Conservation (phyloP, 1,139 yeast genomes). For the Candida sanyaensis region DNA sequence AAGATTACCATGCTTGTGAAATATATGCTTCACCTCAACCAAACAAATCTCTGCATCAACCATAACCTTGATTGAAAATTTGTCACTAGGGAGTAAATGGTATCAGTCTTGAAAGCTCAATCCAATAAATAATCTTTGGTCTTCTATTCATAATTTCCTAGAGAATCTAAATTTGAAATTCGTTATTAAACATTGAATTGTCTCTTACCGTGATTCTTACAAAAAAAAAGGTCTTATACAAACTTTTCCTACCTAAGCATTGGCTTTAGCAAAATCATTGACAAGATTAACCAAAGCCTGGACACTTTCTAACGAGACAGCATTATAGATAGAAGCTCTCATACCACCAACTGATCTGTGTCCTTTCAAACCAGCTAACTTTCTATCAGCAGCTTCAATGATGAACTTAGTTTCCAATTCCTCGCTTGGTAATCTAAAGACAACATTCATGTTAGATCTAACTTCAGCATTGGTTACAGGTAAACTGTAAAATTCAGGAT, state of each 20-base stretch:
- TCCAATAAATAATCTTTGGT: too few relatives aligned
- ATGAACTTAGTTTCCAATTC: conserved; percentile 70
- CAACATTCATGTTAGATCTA: conserved; percentile 92
- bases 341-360: conserved; percentile 98
- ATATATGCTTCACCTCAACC: too few relatives aligned
- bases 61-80: too few relatives aligned
- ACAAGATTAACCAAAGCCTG: conserved; percentile 61
- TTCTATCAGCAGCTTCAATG: conserved; percentile 49
- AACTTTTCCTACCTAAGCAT: conserved; percentile 4
- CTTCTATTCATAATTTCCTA: too few relatives aligned
- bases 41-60: too few relatives aligned
- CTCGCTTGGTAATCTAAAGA: conserved; percentile 68
- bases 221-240: neutral
- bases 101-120: too few relatives aligned
- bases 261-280: conserved; percentile 56
- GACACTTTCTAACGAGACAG: conserved; percentile 69
- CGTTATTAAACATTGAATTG: neutral
- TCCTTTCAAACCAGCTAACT: conserved; percentile 82
- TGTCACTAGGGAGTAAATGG: too few relatives aligned
- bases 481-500: conserved; percentile 62
- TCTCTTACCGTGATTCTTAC: neutral
- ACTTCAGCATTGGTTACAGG: conserved; percentile 59
- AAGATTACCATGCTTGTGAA: too few relatives aligned
- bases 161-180: too few relatives aligned
- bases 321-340: conserved; percentile 91